Evolutionary conservation across 176 grass and related monocot genomes (phyloP).

Genomic region (Aegilops tauschii): DNA sequence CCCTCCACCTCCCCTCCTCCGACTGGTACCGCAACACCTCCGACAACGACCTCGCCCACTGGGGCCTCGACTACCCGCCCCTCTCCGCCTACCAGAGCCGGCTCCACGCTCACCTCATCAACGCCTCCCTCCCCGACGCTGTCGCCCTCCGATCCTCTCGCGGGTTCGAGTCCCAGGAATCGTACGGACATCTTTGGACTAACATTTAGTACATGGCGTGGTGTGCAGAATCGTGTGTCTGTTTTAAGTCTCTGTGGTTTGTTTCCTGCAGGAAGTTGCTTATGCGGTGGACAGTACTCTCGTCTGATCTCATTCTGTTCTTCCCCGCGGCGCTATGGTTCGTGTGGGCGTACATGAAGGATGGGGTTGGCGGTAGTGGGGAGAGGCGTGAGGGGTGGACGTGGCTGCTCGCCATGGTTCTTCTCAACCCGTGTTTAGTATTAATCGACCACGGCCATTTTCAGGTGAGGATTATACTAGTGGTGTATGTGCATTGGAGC

Average conservation of each 20-base stretch:
- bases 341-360: constrained; percentile 56
- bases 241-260: constrained; percentile 14
- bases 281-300: constrained; percentile 91
- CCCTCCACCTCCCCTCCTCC: constrained; percentile 61
- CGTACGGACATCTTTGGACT: constrained; percentile 32
- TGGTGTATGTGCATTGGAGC: background rate
- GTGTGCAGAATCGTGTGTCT: background rate
- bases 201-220: background rate
- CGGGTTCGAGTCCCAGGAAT: constrained; percentile 71
- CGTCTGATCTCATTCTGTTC: constrained; percentile 67
- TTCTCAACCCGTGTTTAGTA: constrained; percentile 75
- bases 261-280: constrained; percentile 60
- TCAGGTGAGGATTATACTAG: constrained; percentile 44
- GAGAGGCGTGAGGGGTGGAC: constrained; percentile 36
- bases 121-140: constrained; percentile 65
- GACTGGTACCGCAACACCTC: constrained; percentile 90
- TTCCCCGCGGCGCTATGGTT: constrained; percentile 75
- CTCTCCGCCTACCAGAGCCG: constrained; percentile 96
- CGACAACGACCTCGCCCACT: constrained; percentile 79
- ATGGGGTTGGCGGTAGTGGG: constrained; percentile 12
- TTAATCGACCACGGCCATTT: constrained; percentile 95
- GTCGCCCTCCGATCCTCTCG: constrained; percentile 67
- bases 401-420: constrained; percentile 78
- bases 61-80: constrained; percentile 97
- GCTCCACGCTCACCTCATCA: constrained; percentile 68